These are phyloP conservation scores for Calonectria naviculata DNA, from an alignment of 2,329 filamentous ascomycete genomes.

Conservation along the genomic window DNA sequence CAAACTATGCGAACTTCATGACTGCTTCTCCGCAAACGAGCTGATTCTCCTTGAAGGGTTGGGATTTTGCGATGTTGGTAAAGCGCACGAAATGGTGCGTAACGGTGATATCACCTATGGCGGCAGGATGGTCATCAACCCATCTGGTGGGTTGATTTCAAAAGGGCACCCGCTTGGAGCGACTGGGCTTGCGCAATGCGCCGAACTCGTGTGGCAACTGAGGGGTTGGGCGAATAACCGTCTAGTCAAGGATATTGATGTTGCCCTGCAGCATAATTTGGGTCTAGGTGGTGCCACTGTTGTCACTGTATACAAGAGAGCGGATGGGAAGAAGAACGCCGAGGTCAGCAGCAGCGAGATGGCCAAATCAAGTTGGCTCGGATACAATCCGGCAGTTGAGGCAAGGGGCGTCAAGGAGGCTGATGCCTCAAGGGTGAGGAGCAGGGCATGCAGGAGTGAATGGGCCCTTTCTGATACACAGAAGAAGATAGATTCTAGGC, in stretches of 20 bases:
- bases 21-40: not conserved
- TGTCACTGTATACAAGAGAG: not conserved
- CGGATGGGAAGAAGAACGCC: not conserved
- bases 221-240: not conserved
- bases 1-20: not conserved
- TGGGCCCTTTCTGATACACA: not conserved
- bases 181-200: not conserved
- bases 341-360: not conserved
- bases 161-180: not conserved
- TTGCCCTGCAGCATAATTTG: not conserved
- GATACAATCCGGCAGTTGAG: not conserved
- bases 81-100: not conserved
- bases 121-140: not conserved
- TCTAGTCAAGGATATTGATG: not conserved
- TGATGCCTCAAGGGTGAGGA: not conserved
- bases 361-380: not conserved
- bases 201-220: not conserved
- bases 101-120: not conserved
- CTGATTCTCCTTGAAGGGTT: not conserved
- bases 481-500: not conserved
- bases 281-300: not conserved
- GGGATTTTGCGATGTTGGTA: not conserved
- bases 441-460: not conserved
- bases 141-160: not conserved
- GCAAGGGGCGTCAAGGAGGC: not conserved